These are phyloP conservation scores for Monilinia aucupariae DNA, from an alignment of 2,329 filamentous ascomycete genomes.

Conservation along the genomic window DNA sequence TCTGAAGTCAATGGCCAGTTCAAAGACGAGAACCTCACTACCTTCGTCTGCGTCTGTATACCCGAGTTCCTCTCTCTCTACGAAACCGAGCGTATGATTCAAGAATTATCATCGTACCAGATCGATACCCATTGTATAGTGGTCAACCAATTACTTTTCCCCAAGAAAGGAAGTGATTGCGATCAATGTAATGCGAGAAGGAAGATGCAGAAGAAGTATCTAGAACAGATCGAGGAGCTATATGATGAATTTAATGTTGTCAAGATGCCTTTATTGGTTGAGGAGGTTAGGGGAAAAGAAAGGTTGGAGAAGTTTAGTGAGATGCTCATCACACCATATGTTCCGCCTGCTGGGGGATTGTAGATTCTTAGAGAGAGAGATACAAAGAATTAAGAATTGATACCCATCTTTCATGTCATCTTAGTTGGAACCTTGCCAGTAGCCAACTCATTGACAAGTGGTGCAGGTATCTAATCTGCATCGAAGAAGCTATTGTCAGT, in stretches of 20 bases:
- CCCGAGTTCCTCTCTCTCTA: slow-evolving; percentile 95
- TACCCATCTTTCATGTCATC: slow-evolving; percentile 1
- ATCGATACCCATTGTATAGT: slow-evolving; percentile 98
- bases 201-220: slow-evolving; percentile 99
- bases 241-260: slow-evolving; percentile 99
- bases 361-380: slow-evolving; percentile 21
- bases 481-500: background rate
- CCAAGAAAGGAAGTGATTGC: slow-evolving; percentile 75
- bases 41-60: slow-evolving; percentile 97
- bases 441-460: background rate
- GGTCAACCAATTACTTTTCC: slow-evolving; percentile 95
- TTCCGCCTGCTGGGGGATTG: slow-evolving; percentile 50
- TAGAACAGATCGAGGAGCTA: slow-evolving; percentile 96
- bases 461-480: background rate
- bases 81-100: slow-evolving; percentile 99
- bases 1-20: slow-evolving; percentile 95
- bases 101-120: slow-evolving; percentile 85
- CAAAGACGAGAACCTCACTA: slow-evolving; percentile 92
- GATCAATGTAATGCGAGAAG: slow-evolving; percentile 91
- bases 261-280: slow-evolving; percentile 92
- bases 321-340: slow-evolving; percentile 72
- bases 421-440: background rate
- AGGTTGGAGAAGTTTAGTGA: slow-evolving; percentile 85
- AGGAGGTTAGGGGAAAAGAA: slow-evolving; percentile 94
- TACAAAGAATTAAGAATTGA: slow-evolving; percentile 11